Base-by-base conservation (phyloP, 768 basidiomycete genomes). In the Mycena olivaceomarginata region DNA sequence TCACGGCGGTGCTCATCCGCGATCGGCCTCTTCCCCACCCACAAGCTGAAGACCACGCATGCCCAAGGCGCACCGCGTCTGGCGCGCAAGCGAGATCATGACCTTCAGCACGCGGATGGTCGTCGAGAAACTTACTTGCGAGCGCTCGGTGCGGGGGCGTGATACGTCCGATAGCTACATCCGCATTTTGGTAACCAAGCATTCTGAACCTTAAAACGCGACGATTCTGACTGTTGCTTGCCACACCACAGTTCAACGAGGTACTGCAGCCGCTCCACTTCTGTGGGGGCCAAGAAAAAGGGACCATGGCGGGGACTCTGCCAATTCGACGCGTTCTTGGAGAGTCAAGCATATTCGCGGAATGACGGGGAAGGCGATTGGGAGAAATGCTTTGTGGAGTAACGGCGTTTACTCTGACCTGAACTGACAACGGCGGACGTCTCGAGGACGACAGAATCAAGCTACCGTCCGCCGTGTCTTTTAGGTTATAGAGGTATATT, bases 71-170 rank as follows among this genome's bases (percentile, higher is more conserved):
- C 76, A 76, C n/a, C 80, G 90, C 53, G 85, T 81, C 8, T 96
- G 94, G 93, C 75, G 90, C 4, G 84, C 90, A 2, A 91, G 91
- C 18, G 85, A 85, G 20, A 85, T 97, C 79, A 93, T 95, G 18
- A 93, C 97, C 0, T 98, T 98, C 84, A 91, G 92, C 9, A 92
- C 88, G 20, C 85, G 93, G 72, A 91, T 97, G 91, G 91, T 95
- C 31, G 90, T 93, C 8, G 97, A 98, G 86, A 90, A 90, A 80
- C 70, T 97, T 81, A 66, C 72, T 20, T 96, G 95, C 74, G 81
- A 37, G 18, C 81, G 41, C 82, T 15, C 72, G 78, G 45, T 57
- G 31, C 65, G 64, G 69, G 25, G 71, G 22, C 72, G 56, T 56
- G 37, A 46, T 64, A 60, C 51, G 57, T 53, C 62, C 22, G 69